Evolutionary conservation across 208 protist species (phyloP).

Genomic region (Trypanosoma melophagium): DNA sequence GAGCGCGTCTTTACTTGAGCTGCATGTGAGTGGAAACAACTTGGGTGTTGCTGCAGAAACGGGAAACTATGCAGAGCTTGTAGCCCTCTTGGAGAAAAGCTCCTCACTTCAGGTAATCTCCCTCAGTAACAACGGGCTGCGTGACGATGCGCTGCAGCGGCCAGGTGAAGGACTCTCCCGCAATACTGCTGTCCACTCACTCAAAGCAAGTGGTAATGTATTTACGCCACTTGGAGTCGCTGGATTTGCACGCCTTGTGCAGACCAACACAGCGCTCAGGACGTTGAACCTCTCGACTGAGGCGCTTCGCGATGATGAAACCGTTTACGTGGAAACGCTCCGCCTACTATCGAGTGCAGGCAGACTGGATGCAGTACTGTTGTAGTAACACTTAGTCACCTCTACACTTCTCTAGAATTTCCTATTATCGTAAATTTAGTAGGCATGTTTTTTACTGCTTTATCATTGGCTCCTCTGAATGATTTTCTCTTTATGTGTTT

Average conservation of each 20-base stretch:
- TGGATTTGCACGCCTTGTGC: slow-evolving; percentile 14
- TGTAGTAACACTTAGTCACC: slow-evolving; percentile 4
- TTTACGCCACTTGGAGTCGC: slow-evolving; percentile 23
- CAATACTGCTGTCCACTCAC: slow-evolving; percentile 13
- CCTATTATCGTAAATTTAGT: neutral
- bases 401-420: neutral
- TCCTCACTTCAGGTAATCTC: slow-evolving; percentile 14
- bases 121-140: slow-evolving; percentile 12
- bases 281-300: slow-evolving; percentile 29
- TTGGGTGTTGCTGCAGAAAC: neutral
- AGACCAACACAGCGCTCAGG: slow-evolving; percentile 22
- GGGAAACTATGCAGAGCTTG: slow-evolving; percentile 10
- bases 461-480: neutral
- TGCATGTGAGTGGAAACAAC: slow-evolving; percentile 25
- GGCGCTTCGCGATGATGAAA: slow-evolving; percentile 6
- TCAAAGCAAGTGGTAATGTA: slow-evolving; percentile 24
- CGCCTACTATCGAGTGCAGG: slow-evolving; percentile 10
- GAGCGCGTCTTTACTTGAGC: slow-evolving; percentile 17
- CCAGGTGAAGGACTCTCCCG: slow-evolving; percentile 24
- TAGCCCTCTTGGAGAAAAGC: slow-evolving; percentile 24
- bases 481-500: neutral
- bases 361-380: slow-evolving; percentile 7
- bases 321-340: slow-evolving; percentile 15
- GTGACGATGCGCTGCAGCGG: slow-evolving; percentile 20
- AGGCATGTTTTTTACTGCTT: neutral